These are phyloP conservation scores for Cymbopogon citratus DNA, from an alignment of 176 grass and related monocot genomes.

Conservation along the genomic window DNA sequence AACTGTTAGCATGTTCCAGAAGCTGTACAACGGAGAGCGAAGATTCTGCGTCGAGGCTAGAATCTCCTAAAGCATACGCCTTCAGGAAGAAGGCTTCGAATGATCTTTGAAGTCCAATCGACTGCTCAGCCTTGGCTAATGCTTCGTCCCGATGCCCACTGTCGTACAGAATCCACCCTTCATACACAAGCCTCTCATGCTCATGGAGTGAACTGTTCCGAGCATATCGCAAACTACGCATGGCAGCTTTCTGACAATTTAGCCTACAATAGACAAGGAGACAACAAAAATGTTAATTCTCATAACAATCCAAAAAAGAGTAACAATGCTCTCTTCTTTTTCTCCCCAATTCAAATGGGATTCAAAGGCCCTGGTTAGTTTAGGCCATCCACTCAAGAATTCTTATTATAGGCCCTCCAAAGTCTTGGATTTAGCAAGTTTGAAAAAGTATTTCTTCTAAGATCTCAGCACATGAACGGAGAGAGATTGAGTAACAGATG, in stretches of 20 bases:
- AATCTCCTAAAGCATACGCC: conserved; percentile 86
- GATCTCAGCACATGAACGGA: neutral
- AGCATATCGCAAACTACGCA: conserved; percentile 68
- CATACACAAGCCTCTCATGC: conserved; percentile 87
- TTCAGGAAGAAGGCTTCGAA: conserved; percentile 96
- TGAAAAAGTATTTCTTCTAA: neutral
- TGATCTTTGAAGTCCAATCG: conserved; percentile 67
- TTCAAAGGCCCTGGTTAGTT: too few relatives aligned
- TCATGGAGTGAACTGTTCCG: conserved; percentile 61
- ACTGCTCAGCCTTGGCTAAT: conserved; percentile 77
- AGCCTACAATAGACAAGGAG: conserved; percentile 37
- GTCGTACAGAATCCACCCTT: conserved; percentile 96
- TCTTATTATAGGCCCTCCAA: neutral
- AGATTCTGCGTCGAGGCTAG: conserved; percentile 55
- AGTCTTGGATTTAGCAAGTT: neutral
- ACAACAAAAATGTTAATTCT: neutral
- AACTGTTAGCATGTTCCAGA: conserved; percentile 77
- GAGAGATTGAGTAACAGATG: neutral
- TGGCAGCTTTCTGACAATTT: conserved; percentile 87
- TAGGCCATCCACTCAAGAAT: too few relatives aligned
- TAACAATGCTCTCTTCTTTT: too few relatives aligned
- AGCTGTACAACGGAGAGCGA: conserved; percentile 74
- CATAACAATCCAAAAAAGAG: too few relatives aligned
- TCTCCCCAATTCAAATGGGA: too few relatives aligned
- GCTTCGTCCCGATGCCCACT: conserved; percentile 85